A percentile compares a stretch with the other conserved stretches of the same genome.
These are phyloP conservation scores for Oligophagozyma castellii DNA, from an alignment of 1,139 yeast genomes.

Conservation along the genomic window DNA sequence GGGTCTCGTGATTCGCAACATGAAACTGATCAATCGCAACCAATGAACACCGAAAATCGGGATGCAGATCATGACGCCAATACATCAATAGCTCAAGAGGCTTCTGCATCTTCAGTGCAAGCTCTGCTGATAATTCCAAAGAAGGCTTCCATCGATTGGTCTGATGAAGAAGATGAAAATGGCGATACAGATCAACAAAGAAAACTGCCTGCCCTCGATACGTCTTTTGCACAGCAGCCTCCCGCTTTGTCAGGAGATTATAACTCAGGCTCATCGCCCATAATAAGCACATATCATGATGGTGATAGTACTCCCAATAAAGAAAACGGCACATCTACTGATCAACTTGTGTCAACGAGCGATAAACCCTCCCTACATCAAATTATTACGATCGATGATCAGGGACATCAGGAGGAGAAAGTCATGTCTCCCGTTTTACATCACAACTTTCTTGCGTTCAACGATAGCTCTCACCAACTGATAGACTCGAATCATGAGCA, in stretches of 20 bases:
- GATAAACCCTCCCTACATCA: not conserved
- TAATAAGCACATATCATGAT: not conserved
- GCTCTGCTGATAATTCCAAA: slow-evolving; percentile 60
- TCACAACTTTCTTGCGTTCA: not conserved
- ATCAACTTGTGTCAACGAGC: not conserved
- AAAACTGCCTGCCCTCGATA: too few relatives aligned
- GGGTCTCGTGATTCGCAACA: slow-evolving; percentile 1
- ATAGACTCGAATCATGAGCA: not conserved
- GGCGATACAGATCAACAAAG: too few relatives aligned
- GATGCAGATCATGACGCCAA: not conserved
- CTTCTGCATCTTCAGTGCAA: slow-evolving; percentile 24
- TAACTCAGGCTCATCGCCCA: too few relatives aligned
- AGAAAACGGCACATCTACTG: too few relatives aligned
- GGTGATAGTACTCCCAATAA: too few relatives aligned
- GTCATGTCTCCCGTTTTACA: not conserved
- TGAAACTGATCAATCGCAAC: not conserved
- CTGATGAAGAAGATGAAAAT: slow-evolving; percentile 60
- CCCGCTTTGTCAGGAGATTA: too few relatives aligned
- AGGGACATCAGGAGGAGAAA: not conserved
- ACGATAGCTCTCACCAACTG: not conserved
- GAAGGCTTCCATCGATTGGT: slow-evolving; percentile 69
- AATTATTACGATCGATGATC: not conserved
- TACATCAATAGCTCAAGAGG: not conserved
- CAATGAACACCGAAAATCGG: not conserved
- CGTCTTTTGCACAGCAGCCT: too few relatives aligned